A percentile compares a stretch with the other conserved stretches of the same genome.
These are phyloP conservation scores for Micractinium conductrix DNA, from an alignment of 139 green algal genomes.

Conservation along the genomic window DNA sequence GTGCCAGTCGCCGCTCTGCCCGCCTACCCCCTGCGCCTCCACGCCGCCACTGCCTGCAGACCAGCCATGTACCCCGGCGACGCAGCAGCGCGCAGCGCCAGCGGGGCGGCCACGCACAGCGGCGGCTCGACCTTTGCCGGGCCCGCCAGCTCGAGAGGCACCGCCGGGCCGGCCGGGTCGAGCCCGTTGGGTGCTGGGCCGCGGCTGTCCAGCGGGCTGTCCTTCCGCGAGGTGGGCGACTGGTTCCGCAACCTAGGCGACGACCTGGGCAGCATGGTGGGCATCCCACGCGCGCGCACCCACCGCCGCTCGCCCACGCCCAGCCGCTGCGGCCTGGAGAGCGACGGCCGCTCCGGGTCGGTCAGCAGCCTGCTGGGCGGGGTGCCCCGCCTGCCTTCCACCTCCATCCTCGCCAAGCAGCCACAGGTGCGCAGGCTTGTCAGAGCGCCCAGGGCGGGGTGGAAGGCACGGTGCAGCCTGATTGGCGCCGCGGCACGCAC, in stretches of 20 bases:
- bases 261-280: slow-evolving; percentile 8
- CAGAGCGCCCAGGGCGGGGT: too few species aligned
- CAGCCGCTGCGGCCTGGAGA: not conserved
- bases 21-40: too few species aligned
- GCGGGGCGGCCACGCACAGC: too few species aligned
- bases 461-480: not conserved
- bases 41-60: not conserved
- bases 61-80: not conserved
- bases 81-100: not conserved
- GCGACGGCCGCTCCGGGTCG: not conserved
- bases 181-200: not conserved
- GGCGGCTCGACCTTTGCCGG: too few species aligned
- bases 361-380: not conserved
- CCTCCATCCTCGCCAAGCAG: slow-evolving; percentile 26
- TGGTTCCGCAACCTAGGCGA: slow-evolving; percentile 32
- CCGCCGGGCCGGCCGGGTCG: not conserved
- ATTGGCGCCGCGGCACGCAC: not conserved
- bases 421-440: slow-evolving; percentile 12
- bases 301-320: not conserved
- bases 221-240: slow-evolving; percentile 31
- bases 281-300: not conserved
- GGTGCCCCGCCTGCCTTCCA: slow-evolving; percentile 17
- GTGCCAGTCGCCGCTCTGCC: too few species aligned
- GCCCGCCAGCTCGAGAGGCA: too few species aligned
- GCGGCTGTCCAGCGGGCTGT: slow-evolving; percentile 12